These are phyloP conservation scores for Bothriochloa decipiens DNA, from an alignment of 176 grass and related monocot genomes.

Conservation along the genomic window DNA sequence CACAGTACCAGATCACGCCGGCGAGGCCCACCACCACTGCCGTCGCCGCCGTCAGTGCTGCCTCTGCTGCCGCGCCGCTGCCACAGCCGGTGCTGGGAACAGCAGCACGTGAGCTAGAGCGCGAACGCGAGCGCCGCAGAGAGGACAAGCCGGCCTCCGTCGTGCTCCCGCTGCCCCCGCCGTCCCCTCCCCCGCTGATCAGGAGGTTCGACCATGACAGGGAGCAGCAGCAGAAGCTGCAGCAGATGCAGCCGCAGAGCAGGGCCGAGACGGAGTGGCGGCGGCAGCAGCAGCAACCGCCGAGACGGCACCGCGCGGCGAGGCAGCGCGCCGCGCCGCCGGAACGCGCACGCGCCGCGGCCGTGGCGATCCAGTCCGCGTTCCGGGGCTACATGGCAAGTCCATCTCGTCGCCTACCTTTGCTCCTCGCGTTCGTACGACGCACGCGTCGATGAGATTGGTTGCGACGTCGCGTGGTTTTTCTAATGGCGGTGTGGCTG, in stretches of 20 bases:
- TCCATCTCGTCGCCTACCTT: neutral
- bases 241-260: constrained; percentile 41
- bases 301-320: constrained; percentile 26
- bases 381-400: constrained; percentile 73
- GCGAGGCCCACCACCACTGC: constrained; percentile 32
- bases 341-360: constrained; percentile 54
- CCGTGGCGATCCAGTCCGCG: constrained; percentile 74
- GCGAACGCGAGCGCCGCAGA: constrained; percentile 13
- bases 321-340: constrained; percentile 46
- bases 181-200: constrained; percentile 62
- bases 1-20: constrained; percentile 56
- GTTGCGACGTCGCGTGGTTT: neutral
- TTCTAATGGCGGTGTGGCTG: neutral
- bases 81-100: neutral
- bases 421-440: neutral
- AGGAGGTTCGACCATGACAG: constrained; percentile 55
- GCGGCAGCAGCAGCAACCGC: constrained; percentile 29
- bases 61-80: neutral
- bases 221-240: constrained; percentile 55
- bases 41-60: neutral
- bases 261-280: constrained; percentile 56
- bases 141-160: constrained; percentile 7
- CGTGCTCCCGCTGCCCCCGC: constrained; percentile 49
- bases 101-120: constrained; percentile 34
- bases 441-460: neutral